Conservation (phyloP, 1,284 basidiomycete genomes). For the Leccinum subatratum region DNA sequence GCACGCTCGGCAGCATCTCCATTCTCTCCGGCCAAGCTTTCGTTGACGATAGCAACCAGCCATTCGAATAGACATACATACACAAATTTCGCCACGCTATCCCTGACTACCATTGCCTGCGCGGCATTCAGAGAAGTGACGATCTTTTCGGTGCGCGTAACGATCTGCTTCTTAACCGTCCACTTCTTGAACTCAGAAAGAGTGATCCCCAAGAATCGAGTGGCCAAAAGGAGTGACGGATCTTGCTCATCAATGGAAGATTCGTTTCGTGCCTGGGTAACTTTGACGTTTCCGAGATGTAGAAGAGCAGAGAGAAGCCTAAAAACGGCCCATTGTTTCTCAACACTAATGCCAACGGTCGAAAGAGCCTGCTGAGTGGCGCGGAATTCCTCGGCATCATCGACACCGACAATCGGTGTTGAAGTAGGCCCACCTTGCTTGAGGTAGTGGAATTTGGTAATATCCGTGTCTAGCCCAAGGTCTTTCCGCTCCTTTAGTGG, state of each 20-base stretch:
- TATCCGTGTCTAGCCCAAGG: conserved; percentile 81
- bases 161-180: conserved; percentile 97
- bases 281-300: conserved; percentile 95
- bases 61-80: conserved; percentile 99
- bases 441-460: conserved; percentile 87
- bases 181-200: conserved; percentile 97
- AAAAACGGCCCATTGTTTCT: conserved; percentile 98
- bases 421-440: conserved; percentile 88
- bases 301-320: conserved; percentile 88
- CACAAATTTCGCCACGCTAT: conserved; percentile 97
- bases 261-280: conserved; percentile 79
- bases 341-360: conserved; percentile 94
- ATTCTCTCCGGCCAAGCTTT: conserved; percentile 87
- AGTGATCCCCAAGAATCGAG: conserved; percentile 86
- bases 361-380: conserved; percentile 91
- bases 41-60: conserved; percentile 96
- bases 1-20: conserved; percentile 81
- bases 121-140: conserved; percentile 80
- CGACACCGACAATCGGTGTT: conserved; percentile 85
- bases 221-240: conserved; percentile 74
- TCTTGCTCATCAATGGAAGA: conserved; percentile 85
- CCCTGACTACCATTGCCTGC: conserved; percentile 93
- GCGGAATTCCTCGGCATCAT: conserved; percentile 94
- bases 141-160: conserved; percentile 93
- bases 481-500: conserved; percentile 94